Conservation (phyloP, 768 basidiomycete species). For the Lactifluus hygrophoroides region DNA sequence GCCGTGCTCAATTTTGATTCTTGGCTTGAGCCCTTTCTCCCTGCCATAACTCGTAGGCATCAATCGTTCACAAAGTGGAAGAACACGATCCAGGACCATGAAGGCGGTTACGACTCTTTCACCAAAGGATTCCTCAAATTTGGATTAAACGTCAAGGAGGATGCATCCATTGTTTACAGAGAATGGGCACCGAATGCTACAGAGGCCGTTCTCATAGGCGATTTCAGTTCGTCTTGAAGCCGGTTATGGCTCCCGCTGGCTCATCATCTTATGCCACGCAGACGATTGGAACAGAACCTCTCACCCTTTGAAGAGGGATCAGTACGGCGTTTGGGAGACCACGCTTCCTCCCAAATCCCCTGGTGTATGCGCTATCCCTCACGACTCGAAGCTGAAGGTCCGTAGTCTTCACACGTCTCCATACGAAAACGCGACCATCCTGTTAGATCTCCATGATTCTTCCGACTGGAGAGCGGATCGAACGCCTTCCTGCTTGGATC, state of each 20-base stretch:
- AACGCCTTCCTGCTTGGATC: conserved; percentile 92
- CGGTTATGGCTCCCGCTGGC: not conserved
- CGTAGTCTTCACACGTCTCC: not conserved
- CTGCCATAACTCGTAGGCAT: conserved; percentile 61
- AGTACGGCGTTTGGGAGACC: conserved; percentile 88
- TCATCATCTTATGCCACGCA: conserved; percentile 26
- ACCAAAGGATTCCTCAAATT: conserved; percentile 72
- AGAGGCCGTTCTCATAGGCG: conserved; percentile 82
- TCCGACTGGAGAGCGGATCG: conserved; percentile 72
- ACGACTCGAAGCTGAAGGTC: conserved; percentile 91
- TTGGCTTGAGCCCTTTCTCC: conserved; percentile 66
- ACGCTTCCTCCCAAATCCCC: conserved; percentile 54
- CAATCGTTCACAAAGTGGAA: conserved; percentile 68
- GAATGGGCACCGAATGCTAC: conserved; percentile 95
- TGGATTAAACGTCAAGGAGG: conserved; percentile 64
- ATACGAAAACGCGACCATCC: not conserved
- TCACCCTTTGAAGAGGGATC: conserved; percentile 78
- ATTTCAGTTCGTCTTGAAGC: conserved; percentile 72
- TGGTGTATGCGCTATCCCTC: conserved; percentile 78
- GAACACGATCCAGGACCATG: conserved; percentile 59
- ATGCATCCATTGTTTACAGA: conserved; percentile 70
- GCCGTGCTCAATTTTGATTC: conserved; percentile 55
- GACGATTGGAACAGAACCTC: conserved; percentile 83
- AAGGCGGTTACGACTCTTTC: conserved; percentile 79
- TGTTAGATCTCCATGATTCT: conserved; percentile 83